Conservation (phyloP, 331 rosid genomes). For the Malus hybrid region DNA sequence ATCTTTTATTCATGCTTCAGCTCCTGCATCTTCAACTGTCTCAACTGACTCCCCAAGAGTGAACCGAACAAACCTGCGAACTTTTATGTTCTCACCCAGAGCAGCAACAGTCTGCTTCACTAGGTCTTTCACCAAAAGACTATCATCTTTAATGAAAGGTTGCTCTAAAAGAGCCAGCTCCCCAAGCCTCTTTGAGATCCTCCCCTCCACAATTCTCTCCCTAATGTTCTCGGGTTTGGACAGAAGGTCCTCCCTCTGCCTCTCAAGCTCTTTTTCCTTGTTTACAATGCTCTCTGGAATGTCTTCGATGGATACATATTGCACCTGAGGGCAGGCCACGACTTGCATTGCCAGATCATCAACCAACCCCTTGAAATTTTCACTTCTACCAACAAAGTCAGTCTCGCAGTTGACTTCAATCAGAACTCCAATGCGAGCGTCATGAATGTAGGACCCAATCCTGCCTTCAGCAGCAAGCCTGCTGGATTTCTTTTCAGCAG, state of each 20-base stretch:
- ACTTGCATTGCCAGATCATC: constrained; percentile 97
- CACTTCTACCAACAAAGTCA: constrained; percentile 84
- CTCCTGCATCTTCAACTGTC: constrained; percentile 10
- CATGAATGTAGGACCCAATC: constrained; percentile 87
- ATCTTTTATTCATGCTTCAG: constrained; percentile 25
- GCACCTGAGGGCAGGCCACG: constrained; percentile 83
- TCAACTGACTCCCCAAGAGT: constrained; percentile 66
- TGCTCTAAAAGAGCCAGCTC: constrained; percentile 91
- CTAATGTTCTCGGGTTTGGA: constrained; percentile 93
- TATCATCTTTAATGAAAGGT: constrained; percentile 83
- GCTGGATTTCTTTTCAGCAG: constrained; percentile 83
- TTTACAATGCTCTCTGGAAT: constrained; percentile 51
- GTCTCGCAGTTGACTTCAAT: constrained; percentile 91
- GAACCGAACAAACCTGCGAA: constrained; percentile 70
- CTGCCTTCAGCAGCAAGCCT: constrained; percentile 93
- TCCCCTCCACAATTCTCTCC: constrained; percentile 91
- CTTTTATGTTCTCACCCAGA: constrained; percentile 86
- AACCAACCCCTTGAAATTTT: constrained; percentile 75
- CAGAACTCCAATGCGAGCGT: constrained; percentile 82
- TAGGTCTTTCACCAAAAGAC: constrained; percentile 74
- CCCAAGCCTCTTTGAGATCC: constrained; percentile 91
- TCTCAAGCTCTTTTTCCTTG: constrained; percentile 73
- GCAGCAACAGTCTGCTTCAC: constrained; percentile 90
- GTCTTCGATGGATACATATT: constrained; percentile 71
- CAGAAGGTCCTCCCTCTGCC: constrained; percentile 87